Conservation (phyloP, 2,329 filamentous ascomycete genomes). For the Pestalotiopsis sp. region DNA sequence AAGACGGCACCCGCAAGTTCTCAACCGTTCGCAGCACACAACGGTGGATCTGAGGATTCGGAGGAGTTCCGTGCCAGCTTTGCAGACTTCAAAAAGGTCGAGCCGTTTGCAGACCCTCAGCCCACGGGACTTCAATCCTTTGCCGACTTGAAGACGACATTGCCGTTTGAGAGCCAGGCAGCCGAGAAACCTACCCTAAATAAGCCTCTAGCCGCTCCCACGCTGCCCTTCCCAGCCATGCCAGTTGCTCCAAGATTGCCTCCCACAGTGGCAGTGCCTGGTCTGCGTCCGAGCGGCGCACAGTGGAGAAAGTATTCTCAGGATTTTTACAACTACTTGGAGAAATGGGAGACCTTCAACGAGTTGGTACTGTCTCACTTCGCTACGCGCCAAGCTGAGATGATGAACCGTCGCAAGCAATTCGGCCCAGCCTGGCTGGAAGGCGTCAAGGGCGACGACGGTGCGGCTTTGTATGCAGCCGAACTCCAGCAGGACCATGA, state of each 20-base stretch:
- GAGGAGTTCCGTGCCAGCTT: slow-evolving; percentile 59
- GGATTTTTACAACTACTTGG: slow-evolving; percentile 58
- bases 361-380: slow-evolving; percentile 60
- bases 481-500: slow-evolving; percentile 67
- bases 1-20: slow-evolving; percentile 17
- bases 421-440: slow-evolving; percentile 51
- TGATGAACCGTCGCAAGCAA: slow-evolving; percentile 39
- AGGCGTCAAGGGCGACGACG: slow-evolving; percentile 36
- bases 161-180: slow-evolving; percentile 60
- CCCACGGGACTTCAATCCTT: slow-evolving; percentile 55
- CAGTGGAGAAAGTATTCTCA: slow-evolving; percentile 55
- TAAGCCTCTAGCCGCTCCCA: slow-evolving; percentile 33
- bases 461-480: slow-evolving; percentile 58
- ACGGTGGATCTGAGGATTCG: slow-evolving; percentile 57
- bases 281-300: slow-evolving; percentile 43
- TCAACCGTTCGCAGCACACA: slow-evolving; percentile 33
- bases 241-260: slow-evolving; percentile 55
- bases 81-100: slow-evolving; percentile 57
- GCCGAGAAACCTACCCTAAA: slow-evolving; percentile 42
- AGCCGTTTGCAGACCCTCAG: slow-evolving; percentile 51
- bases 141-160: slow-evolving; percentile 55
- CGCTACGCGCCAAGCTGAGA: slow-evolving; percentile 48
- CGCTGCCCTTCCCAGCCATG: slow-evolving; percentile 48
- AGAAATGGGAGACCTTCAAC: slow-evolving; percentile 54
- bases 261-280: slow-evolving; percentile 42